These are phyloP conservation scores for Zasmidium citrigriseum DNA, from an alignment of 2,329 filamentous ascomycete species.

Conservation along the genomic window DNA sequence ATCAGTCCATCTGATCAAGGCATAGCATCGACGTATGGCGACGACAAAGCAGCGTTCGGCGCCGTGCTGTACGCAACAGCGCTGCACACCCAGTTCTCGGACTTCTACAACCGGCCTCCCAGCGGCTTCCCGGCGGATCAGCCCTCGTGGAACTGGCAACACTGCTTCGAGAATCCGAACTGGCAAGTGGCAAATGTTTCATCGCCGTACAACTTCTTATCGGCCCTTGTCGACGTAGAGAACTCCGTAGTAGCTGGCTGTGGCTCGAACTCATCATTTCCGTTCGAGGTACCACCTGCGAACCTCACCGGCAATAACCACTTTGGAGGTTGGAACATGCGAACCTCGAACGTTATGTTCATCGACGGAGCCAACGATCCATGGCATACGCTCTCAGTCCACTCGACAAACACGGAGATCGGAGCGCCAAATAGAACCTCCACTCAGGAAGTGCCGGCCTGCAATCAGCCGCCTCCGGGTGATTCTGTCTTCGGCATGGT, in stretches of 20 bases:
- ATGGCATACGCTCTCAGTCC: slow-evolving; percentile 20
- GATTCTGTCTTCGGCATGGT: slow-evolving; percentile 22
- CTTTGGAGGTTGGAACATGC: slow-evolving; percentile 1
- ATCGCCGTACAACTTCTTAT: background rate
- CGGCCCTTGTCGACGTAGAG: background rate
- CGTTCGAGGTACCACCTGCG: background rate
- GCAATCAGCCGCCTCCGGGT: slow-evolving; percentile 16
- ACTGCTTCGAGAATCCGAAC: background rate
- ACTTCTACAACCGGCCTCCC: background rate
- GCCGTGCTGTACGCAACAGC: background rate
- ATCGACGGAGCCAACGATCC: slow-evolving; percentile 21
- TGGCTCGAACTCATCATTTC: background rate
- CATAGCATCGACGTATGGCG: background rate
- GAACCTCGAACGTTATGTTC: slow-evolving; percentile 22
- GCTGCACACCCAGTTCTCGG: background rate
- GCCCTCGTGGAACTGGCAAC: background rate
- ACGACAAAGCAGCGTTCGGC: background rate
- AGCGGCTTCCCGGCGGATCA: background rate
- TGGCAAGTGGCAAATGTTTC: background rate
- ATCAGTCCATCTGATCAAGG: background rate
- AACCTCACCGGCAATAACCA: background rate
- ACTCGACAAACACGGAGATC: slow-evolving; percentile 13
- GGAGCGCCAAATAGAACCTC: slow-evolving; percentile 18
- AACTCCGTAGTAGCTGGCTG: background rate
- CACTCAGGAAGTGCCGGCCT: slow-evolving; percentile 14